Base-by-base conservation (phyloP, 2,329 filamentous ascomycete species). In the Trichoderma sp. region DNA sequence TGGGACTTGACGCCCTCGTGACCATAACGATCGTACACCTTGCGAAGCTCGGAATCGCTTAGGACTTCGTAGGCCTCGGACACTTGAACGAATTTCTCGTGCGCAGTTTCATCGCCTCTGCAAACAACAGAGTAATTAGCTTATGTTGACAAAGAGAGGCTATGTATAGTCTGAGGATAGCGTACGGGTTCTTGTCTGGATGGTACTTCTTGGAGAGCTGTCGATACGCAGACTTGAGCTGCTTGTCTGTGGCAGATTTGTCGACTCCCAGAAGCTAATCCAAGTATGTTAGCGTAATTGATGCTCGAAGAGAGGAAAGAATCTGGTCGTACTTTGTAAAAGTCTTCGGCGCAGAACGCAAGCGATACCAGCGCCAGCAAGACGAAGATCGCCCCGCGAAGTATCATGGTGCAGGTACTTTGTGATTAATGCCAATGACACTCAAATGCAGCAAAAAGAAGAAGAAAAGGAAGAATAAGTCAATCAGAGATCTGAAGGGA, bases 141-240 rank as follows among this genome's bases (percentile, higher is more conserved):
- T n/a, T n/a, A n/a, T n/a, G n/a, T n/a, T n/a, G n/a, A n/a, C n/a
- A n/a, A n/a, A n/a, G 13, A 15, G 11, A 36, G 36, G 11, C 6
- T 30, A 13, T 0, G 30, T 32, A 70, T 9, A 12, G 26, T 11
- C 26, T 1, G 13, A 57, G 13, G 62, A 59, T 65, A 58, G 84
- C 92, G 77, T 88, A 96, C 92, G 95, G 94, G 78, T 98, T 98
- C 88, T 99, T 99, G 83, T 99, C 96, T 4, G 96, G 96, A 79
- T 99, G 96, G 81, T 88, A 98, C 81, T 97, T 97, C 83, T 98
- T 98, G 85, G 93, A 97, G 12, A 99, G 86, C 73, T 90, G 91
- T 73, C 95, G 90, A 82, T 99, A 99, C 26, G 96, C 95, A 59
- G 93, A 92, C 83, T 99, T 99, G 80, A 99, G 92, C 77, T 98